Evolutionary conservation across 2,329 filamentous ascomycete genomes (phyloP).

Genomic region (Graphilbum sp.): DNA sequence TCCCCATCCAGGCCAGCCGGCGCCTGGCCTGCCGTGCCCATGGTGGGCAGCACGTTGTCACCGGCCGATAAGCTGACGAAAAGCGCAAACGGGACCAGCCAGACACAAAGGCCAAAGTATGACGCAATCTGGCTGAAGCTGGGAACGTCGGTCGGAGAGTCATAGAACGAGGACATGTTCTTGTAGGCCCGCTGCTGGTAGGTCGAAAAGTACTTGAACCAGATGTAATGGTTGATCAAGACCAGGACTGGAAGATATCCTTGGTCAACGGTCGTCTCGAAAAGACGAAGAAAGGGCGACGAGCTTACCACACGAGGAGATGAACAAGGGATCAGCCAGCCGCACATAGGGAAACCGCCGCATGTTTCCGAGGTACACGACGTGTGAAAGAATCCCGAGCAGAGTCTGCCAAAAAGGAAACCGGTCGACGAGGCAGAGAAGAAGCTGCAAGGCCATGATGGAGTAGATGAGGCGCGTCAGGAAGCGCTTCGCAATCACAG

Average conservation of each 20-base stretch:
- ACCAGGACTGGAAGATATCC: slow-evolving; percentile 46
- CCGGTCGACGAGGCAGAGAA: slow-evolving; percentile 68
- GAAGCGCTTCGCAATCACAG: slow-evolving; percentile 78
- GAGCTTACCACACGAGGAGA: slow-evolving; percentile 59
- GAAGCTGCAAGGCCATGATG: slow-evolving; percentile 56
- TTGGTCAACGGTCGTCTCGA: no score
- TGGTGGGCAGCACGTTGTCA: slow-evolving; percentile 87
- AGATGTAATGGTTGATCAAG: slow-evolving; percentile 79
- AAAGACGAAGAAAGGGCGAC: neutral
- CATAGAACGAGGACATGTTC: slow-evolving; percentile 43
- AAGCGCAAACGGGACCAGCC: slow-evolving; percentile 87
- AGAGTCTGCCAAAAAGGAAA: slow-evolving; percentile 63
- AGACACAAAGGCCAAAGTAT: slow-evolving; percentile 92
- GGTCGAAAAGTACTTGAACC: slow-evolving; percentile 83
- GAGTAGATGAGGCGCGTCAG: slow-evolving; percentile 71
- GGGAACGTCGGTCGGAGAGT: slow-evolving; percentile 46
- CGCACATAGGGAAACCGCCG: slow-evolving; percentile 60
- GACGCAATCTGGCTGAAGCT: slow-evolving; percentile 88
- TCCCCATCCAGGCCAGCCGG: slow-evolving; percentile 19
- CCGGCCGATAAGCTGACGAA: slow-evolving; percentile 90
- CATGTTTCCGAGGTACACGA: slow-evolving; percentile 81
- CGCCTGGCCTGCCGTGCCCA: slow-evolving; percentile 49
- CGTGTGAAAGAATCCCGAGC: slow-evolving; percentile 64
- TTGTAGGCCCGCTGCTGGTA: slow-evolving; percentile 40
- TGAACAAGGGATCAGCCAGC: slow-evolving; percentile 71